A percentile compares a stretch with the other conserved stretches of the same genome.
Evolutionary conservation across 2,329 filamentous ascomycete species (phyloP).

Genomic region (Chrysoporthe deuterocubensis): DNA sequence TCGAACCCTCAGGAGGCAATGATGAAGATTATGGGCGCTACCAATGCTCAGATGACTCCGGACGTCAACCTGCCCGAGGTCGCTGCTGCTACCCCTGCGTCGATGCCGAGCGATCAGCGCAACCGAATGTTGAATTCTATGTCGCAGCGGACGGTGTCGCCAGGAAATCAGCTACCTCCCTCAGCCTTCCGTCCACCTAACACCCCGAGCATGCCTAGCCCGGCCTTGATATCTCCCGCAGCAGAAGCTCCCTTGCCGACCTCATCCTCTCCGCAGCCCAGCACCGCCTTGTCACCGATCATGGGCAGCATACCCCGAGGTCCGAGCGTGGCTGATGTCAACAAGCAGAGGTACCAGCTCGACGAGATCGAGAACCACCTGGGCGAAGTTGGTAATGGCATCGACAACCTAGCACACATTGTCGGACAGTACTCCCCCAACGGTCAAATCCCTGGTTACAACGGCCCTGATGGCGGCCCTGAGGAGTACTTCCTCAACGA

Average conservation of each 20-base stretch:
- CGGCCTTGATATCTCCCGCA: slow-evolving; percentile 37
- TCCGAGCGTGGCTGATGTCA: slow-evolving; percentile 16
- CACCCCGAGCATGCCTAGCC: slow-evolving; percentile 31
- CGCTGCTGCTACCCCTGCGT: slow-evolving; percentile 59
- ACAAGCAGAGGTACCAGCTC: slow-evolving; percentile 51
- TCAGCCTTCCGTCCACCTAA: slow-evolving; percentile 25
- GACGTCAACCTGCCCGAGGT: slow-evolving; percentile 60
- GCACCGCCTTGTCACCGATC: slow-evolving; percentile 75
- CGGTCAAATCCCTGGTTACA: slow-evolving; percentile 22
- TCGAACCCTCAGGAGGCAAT: slow-evolving; percentile 63
- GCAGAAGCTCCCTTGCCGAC: slow-evolving; percentile 53
- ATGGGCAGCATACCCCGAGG: slow-evolving; percentile 15
- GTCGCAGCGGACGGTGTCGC: slow-evolving; percentile 47
- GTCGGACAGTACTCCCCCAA: slow-evolving; percentile 20
- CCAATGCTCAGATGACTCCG: slow-evolving; percentile 57
- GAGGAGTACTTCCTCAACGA: slow-evolving; percentile 37
- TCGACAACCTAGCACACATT: slow-evolving; percentile 35
- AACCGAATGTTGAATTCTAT: slow-evolving; percentile 64
- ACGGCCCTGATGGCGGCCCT: background rate
- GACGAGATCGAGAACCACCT: slow-evolving; percentile 64
- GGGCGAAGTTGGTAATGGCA: slow-evolving; percentile 34
- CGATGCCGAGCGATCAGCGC: slow-evolving; percentile 60
- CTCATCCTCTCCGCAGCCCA: slow-evolving; percentile 50
- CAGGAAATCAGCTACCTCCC: slow-evolving; percentile 32
- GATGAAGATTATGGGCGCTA: slow-evolving; percentile 69